Evolutionary conservation across 768 basidiomycete genomes (phyloP).

Genomic region (Chalciporus sphaerocephalus): DNA sequence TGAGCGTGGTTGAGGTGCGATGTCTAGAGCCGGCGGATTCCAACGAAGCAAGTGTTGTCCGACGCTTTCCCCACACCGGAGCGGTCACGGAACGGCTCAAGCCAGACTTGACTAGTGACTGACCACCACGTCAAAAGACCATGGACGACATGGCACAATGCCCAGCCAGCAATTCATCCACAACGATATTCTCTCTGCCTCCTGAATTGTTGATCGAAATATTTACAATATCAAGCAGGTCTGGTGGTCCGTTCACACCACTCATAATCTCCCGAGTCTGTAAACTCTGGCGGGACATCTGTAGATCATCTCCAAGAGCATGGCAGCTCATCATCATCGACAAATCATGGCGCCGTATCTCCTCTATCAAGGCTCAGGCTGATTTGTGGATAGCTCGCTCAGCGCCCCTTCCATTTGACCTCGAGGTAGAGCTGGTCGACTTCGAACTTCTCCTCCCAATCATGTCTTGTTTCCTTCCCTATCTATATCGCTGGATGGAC

Average conservation of each 20-base stretch:
- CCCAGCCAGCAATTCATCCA: not conserved
- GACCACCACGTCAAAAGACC: not conserved
- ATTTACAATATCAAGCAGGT: slow-evolving; percentile 42
- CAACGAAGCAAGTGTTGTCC: too few species aligned
- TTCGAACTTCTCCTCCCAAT: slow-evolving; percentile 56
- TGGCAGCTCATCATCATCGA: slow-evolving; percentile 59
- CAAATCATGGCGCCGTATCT: slow-evolving; percentile 34
- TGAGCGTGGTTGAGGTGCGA: too few species aligned
- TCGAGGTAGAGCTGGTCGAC: slow-evolving; percentile 46
- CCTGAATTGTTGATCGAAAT: slow-evolving; percentile 61
- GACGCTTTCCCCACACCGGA: too few species aligned
- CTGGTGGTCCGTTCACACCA: slow-evolving; percentile 44
- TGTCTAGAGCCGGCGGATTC: too few species aligned
- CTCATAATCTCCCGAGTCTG: slow-evolving; percentile 53
- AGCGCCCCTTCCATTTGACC: slow-evolving; percentile 48
- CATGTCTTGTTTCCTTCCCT: slow-evolving; percentile 56
- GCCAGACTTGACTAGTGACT: too few species aligned
- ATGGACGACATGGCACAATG: not conserved
- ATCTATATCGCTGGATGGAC: slow-evolving; percentile 54
- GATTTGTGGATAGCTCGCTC: slow-evolving; percentile 53
- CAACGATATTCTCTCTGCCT: slow-evolving; percentile 39
- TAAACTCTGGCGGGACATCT: slow-evolving; percentile 53
- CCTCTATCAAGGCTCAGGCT: slow-evolving; percentile 45
- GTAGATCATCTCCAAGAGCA: slow-evolving; percentile 48
- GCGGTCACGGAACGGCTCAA: not conserved